Base-by-base conservation (phyloP, 1,139 yeast species). In the Meyerozyma sp. region DNA sequence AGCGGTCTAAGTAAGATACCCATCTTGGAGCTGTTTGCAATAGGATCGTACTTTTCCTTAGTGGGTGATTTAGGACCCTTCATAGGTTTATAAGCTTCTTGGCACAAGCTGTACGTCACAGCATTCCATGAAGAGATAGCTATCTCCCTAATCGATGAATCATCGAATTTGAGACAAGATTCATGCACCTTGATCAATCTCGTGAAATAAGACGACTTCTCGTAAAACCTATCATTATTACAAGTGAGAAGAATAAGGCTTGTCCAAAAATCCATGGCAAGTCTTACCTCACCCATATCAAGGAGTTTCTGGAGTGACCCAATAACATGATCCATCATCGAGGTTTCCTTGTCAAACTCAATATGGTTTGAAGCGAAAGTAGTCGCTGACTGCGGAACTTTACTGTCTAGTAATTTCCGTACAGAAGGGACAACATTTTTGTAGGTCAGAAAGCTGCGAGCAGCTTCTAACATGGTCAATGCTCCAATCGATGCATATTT, bases 241-340 rank as follows among this genome's bases (percentile, higher is more conserved):
- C 66, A 60, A 5, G 61, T 52, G 11, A 73, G 53, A 9, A 73
- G 50, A 0, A 75, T 63, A 4, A 71, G 40, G 0, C 68, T 67
- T 5, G 69, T 60, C 78, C 78, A 73, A 10, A 70, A 62, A 46
- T 73, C 77, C 64, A 68, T 64, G 4, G 75, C 71, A 2, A 53
- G 46, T 42, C 68, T 69, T 45, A 50, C 61, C 36, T 63, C 64
- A 2, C 62, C 64, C 18, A 44, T 48, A 6, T 48, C 45, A 8
- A 67, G 55, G 29, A 70, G 51, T 10, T 53, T 57, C 36, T 62
- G 61, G 14, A 72, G 53, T 2, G 37, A 34, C 11, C 9, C 10
- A 14, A 34, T 8, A 20, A 34, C 37, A 18, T 34, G 37, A 34
- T 34, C 37, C 27, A 34, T 20, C 26, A 34, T 34, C 8, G n/a